These are phyloP conservation scores for Pluteus cervinus DNA, from an alignment of 768 basidiomycete species.

Conservation along the genomic window DNA sequence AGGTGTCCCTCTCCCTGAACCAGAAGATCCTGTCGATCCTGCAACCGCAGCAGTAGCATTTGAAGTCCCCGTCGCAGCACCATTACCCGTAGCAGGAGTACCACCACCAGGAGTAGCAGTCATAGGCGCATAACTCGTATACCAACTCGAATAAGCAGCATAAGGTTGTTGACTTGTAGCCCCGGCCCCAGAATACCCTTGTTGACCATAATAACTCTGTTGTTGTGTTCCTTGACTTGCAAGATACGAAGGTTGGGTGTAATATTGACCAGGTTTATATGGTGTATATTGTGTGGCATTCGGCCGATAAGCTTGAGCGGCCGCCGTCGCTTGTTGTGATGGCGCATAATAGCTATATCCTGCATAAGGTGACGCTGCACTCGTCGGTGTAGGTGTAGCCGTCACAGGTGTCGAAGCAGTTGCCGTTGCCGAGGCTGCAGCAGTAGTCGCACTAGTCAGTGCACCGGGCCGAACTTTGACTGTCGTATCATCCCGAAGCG, in stretches of 20 bases:
- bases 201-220: conserved; percentile 29
- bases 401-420: conserved; percentile 11
- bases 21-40: too few relatives aligned
- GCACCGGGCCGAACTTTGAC: conserved; percentile 47
- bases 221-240: conserved; percentile 18
- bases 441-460: conserved; percentile 23
- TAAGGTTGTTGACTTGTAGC: conserved; percentile 26
- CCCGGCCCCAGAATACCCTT: conserved; percentile 24
- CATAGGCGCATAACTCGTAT: conserved; percentile 22
- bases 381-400: conserved; percentile 16
- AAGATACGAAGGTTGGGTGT: conserved; percentile 21
- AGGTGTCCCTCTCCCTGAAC: conserved; percentile 22
- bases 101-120: conserved; percentile 1
- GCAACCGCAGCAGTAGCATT: conserved; percentile 14
- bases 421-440: conserved; percentile 26
- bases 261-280: conserved; percentile 32
- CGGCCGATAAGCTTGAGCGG: conserved; percentile 21
- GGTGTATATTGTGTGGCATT: conserved; percentile 22
- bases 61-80: conserved; percentile 1
- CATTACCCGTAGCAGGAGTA: conserved; percentile 20
- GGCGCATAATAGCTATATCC: conserved; percentile 26
- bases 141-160: conserved; percentile 27
- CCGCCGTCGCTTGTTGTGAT: conserved; percentile 14
- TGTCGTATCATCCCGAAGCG: conserved; percentile 72
- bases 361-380: conserved; percentile 23